These are phyloP conservation scores for Xerocomus potaroensis DNA, from an alignment of 768 basidiomycete genomes.

Conservation along the genomic window DNA sequence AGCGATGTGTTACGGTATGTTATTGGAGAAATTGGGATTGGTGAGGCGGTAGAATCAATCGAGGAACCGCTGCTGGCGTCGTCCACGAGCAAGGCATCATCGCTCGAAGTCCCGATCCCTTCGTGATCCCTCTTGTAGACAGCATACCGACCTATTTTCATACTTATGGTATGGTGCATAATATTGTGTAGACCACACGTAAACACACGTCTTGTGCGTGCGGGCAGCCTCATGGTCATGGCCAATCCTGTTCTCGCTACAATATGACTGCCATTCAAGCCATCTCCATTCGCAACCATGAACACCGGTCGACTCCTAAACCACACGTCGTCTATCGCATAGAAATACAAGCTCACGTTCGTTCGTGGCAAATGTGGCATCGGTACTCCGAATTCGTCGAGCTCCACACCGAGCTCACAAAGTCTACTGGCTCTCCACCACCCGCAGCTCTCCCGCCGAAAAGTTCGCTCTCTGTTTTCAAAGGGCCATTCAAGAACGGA, in stretches of 20 bases:
- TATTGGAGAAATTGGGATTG: slow-evolving; percentile 59
- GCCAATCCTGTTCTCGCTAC: slow-evolving; percentile 8
- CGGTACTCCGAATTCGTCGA: slow-evolving; percentile 95
- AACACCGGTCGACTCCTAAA: slow-evolving; percentile 66
- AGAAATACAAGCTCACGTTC: slow-evolving; percentile 81
- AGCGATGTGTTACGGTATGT: slow-evolving; percentile 86
- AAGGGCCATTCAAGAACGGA: slow-evolving; percentile 47
- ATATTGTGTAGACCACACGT: slow-evolving; percentile 18
- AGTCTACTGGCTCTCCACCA: slow-evolving; percentile 75
- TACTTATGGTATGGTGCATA: slow-evolving; percentile 1
- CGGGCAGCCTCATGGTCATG: neutral
- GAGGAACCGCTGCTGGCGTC: slow-evolving; percentile 21
- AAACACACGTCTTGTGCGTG: slow-evolving; percentile 3
- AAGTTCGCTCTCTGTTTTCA: slow-evolving; percentile 66
- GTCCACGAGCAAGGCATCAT: slow-evolving; percentile 11
- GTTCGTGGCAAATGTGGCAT: slow-evolving; percentile 91
- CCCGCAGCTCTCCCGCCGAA: slow-evolving; percentile 84
- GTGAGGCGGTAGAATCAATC: slow-evolving; percentile 38
- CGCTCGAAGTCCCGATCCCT: slow-evolving; percentile 14
- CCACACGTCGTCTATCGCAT: slow-evolving; percentile 81
- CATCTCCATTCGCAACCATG: slow-evolving; percentile 62
- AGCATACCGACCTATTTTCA: neutral
- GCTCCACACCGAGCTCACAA: slow-evolving; percentile 75
- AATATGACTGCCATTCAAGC: slow-evolving; percentile 74
- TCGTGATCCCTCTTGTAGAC: slow-evolving; percentile 5